Conservation (phyloP, 306 rosid species). For the Cucumis cinereus region DNA sequence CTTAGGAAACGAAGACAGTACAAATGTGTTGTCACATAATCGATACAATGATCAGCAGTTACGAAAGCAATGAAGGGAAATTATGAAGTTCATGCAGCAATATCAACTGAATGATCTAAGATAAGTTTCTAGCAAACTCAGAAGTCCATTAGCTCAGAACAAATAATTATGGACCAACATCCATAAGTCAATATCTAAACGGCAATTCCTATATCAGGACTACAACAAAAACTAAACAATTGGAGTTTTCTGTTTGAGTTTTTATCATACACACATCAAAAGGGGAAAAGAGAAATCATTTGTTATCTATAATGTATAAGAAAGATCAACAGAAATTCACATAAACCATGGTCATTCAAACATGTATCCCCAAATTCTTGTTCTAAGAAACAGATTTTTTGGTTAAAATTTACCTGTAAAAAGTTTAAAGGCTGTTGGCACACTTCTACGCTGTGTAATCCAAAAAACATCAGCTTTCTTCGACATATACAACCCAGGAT, state of each 20-base stretch:
- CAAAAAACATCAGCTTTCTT: constrained; percentile 90
- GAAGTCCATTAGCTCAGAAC: background rate
- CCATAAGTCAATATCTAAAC: background rate
- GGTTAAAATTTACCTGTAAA: constrained; percentile 52
- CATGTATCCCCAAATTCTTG: background rate
- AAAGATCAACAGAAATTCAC: background rate
- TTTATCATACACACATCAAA: background rate
- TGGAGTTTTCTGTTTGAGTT: background rate
- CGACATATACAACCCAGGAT: constrained; percentile 86
- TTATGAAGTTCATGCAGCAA: background rate
- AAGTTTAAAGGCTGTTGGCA: constrained; percentile 95
- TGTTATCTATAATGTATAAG: background rate
- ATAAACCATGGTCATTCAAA: background rate
- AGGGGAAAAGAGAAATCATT: background rate
- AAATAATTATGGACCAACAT: background rate
- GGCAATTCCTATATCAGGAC: background rate
- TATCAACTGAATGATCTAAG: background rate
- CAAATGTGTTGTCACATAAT: background rate
- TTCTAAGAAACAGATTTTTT: background rate
- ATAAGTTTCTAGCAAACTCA: background rate
- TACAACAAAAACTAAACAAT: background rate
- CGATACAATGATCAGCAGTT: background rate
- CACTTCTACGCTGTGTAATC: constrained; percentile 88
- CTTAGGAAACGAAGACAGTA: background rate
- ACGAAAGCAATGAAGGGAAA: background rate